A percentile compares a stretch with the other conserved stretches of the same genome.
These are phyloP conservation scores for Alternaria sp. DNA, from an alignment of 2,329 filamentous ascomycete genomes.

Conservation along the genomic window DNA sequence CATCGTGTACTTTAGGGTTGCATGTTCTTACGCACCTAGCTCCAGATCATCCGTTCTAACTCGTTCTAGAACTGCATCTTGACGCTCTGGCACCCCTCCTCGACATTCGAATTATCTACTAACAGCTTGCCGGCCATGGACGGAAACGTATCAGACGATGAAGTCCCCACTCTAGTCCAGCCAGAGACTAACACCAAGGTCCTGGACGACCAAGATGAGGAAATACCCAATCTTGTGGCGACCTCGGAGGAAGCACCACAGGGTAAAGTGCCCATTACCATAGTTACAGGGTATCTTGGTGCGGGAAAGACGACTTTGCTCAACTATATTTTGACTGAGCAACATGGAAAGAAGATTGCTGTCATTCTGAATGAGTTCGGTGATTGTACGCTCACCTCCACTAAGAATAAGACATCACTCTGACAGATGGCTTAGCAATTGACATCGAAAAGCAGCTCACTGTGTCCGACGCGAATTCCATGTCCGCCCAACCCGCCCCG, in stretches of 20 bases:
- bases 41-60: background rate
- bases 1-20: background rate
- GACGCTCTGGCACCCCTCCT: background rate
- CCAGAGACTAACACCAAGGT: conserved; percentile 21
- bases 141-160: conserved; percentile 37
- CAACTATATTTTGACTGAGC: conserved; percentile 93
- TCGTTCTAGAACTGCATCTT: background rate
- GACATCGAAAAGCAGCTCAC: conserved; percentile 97
- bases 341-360: conserved; percentile 97
- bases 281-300: conserved; percentile 89
- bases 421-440: conserved; percentile 62
- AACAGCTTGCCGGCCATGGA: conserved; percentile 17
- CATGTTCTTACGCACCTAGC: background rate
- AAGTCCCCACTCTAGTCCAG: conserved; percentile 62
- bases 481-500: conserved; percentile 34
- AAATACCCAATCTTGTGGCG: conserved; percentile 29
- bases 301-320: conserved; percentile 94
- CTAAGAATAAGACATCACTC: background rate
- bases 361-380: conserved; percentile 85
- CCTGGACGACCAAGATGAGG: conserved; percentile 31
- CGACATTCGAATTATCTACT: background rate
- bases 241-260: conserved; percentile 56
- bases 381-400: conserved; percentile 26
- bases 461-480: conserved; percentile 62
- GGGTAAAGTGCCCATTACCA: conserved; percentile 80